A percentile compares a stretch with the other conserved stretches of the same genome.
Conservation (phyloP, 2,329 filamentous ascomycete species). For the Myriosclerotinia curreyana region DNA sequence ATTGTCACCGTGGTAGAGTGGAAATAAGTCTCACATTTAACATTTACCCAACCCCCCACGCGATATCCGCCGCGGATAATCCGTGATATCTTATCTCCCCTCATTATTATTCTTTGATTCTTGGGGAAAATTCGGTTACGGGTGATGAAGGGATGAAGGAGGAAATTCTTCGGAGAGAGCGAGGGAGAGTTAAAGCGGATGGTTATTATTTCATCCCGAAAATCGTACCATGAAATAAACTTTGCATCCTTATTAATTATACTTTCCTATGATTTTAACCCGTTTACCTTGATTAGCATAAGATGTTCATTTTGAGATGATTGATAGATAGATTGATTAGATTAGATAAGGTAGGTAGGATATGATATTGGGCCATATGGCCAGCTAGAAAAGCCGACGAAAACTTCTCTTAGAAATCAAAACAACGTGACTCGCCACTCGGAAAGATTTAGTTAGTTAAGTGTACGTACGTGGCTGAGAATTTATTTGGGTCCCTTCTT, state of each 20-base stretch:
- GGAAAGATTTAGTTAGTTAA: too few relatives aligned
- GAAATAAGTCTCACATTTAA: slow-evolving; percentile 14
- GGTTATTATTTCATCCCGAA: background rate
- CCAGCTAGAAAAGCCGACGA: slow-evolving; percentile 3
- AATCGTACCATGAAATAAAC: background rate
- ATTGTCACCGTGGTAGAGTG: too few relatives aligned
- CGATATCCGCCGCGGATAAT: slow-evolving; percentile 2
- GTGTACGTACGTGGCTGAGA: too few relatives aligned
- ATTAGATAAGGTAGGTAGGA: too few relatives aligned
- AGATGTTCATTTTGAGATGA: background rate
- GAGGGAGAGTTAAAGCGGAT: background rate
- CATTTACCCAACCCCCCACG: slow-evolving; percentile 9
- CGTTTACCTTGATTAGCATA: background rate
- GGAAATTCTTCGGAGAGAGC: background rate
- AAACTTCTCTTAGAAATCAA: background rate
- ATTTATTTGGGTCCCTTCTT: too few relatives aligned
- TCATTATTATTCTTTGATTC: too few relatives aligned
- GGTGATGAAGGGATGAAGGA: background rate
- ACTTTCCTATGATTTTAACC: background rate
- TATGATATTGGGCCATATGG: too few relatives aligned
- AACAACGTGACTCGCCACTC: background rate
- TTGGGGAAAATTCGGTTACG: slow-evolving; percentile 7
- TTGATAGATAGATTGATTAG: too few relatives aligned
- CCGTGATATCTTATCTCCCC: background rate
- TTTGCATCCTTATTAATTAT: slow-evolving; percentile 1